These are phyloP conservation scores for Malassezia obtusa DNA, from an alignment of 1,284 basidiomycete species.

Conservation along the genomic window DNA sequence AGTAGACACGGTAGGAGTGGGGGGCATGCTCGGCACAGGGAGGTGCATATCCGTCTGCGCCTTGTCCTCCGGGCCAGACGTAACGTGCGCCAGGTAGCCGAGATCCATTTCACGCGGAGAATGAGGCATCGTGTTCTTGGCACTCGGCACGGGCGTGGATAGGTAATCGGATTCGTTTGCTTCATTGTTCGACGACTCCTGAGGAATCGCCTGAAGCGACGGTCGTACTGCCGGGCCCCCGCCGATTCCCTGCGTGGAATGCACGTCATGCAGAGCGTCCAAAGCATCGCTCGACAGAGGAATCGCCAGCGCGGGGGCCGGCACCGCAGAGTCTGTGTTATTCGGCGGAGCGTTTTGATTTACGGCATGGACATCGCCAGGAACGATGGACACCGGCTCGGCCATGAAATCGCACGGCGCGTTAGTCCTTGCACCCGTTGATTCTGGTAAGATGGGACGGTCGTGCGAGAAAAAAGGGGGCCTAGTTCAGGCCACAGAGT, in stretches of 20 bases:
- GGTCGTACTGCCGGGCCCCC: background rate
- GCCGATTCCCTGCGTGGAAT: background rate
- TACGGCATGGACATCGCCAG: background rate
- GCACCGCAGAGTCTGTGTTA: background rate
- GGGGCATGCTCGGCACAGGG: background rate
- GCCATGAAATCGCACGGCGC: background rate
- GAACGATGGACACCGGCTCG: background rate
- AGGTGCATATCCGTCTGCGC: background rate
- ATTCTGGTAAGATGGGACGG: no score
- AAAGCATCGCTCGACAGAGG: constrained; percentile 5
- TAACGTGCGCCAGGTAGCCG: background rate
- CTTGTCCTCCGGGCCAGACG: background rate
- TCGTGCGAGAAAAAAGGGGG: no score
- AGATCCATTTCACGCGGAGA: background rate
- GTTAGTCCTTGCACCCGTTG: no score
- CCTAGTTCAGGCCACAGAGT: no score
- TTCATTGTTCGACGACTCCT: background rate
- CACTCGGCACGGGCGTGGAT: background rate
- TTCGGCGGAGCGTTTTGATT: background rate
- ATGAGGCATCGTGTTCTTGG: background rate
- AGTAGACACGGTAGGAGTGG: background rate
- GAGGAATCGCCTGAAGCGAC: background rate
- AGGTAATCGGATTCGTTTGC: background rate
- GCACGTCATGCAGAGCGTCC: constrained; percentile 5
- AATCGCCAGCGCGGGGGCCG: background rate